Evolutionary conservation across 371 early-diverging fungal species (phyloP), one percentile per base, ranked within the genome.

Genomic region (Saksenaea oblongispora): DNA sequence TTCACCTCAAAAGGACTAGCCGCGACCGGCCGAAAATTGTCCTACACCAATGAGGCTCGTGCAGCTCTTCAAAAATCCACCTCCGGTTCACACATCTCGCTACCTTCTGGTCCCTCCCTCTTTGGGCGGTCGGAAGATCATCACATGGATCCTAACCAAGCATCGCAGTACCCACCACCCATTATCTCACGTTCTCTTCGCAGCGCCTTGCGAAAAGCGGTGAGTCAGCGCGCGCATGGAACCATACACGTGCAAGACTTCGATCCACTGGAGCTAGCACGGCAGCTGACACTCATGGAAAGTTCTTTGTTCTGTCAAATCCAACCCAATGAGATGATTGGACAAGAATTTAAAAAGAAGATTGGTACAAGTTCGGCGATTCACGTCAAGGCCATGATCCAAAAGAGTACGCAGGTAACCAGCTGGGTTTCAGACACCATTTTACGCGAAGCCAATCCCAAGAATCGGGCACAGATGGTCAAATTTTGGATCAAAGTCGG

Each of bases 201-300:
- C 26, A 76, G 74, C 54, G 67, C 64, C 0, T 44, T 81, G n/a
- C 72, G 68, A 31, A 78, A 67, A 35, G 72, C 76, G 4, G 24
- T 71, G 8, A 64, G 57, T 10, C 72, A 72, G 13, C 56, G 44
- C 2, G 17, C 64, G 2, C 24, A 64, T 0, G 11, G 34, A 3
- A 54, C 47, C 18, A 62, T 91, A 34, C 77, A 78, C 58, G 77
- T 93, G 15, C 65, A 78, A 35, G 92, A 93, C 36, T 67, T 94
- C 26, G 91, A 94, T 62, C 85, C 92, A 1, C 42, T 83, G 14
- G 93, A 93, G 71, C 65, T 93, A 1, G 93, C 94, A 2, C 74
- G 93, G 13, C 93, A 94, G 67, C 64, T 94, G 36, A 92, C 92
- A 5, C 37, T 92, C 0, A 78, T 90, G 75, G 91, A 90, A 54